Percentiles rank a stretch among this genome's conserved stretches.
phyloP scores from a whole-genome alignment of 2,329 filamentous ascomycete genomes.

The Cladophialophora carrionii region DNA sequence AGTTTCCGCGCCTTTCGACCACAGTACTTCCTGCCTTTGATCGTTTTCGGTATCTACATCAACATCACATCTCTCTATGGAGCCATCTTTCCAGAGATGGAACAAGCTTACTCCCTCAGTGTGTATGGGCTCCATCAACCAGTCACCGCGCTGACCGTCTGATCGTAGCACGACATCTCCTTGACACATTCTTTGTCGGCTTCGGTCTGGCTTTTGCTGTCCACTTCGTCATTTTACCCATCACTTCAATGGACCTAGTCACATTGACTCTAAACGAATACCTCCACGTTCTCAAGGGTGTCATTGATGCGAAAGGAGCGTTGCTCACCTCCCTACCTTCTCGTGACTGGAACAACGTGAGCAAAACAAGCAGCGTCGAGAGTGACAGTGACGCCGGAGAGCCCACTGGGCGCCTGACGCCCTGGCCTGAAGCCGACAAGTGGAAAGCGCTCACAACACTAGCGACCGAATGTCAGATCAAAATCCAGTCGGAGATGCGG shows the following conservation, averaged over 20 bases:
- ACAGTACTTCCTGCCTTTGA: slow-evolving; percentile 68
- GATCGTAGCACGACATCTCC: slow-evolving; percentile 55
- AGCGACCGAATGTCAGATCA: slow-evolving; percentile 64
- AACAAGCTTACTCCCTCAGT: slow-evolving; percentile 35
- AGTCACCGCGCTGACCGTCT: slow-evolving; percentile 2
- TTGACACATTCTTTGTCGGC: slow-evolving; percentile 66
- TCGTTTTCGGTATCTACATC: slow-evolving; percentile 69
- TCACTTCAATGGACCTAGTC: slow-evolving; percentile 67
- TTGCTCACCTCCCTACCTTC: slow-evolving; percentile 58
- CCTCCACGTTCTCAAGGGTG: slow-evolving; percentile 59
- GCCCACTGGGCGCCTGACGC: slow-evolving; percentile 9
- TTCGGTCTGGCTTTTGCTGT: slow-evolving; percentile 66
- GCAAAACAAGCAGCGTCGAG: slow-evolving; percentile 36
- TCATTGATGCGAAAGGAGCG: slow-evolving; percentile 63
- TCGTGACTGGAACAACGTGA: slow-evolving; percentile 47
- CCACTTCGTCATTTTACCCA: slow-evolving; percentile 67
- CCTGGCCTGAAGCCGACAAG: slow-evolving; percentile 40
- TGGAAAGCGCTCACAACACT: slow-evolving; percentile 49
- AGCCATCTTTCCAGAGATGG: slow-evolving; percentile 61
- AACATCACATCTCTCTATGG: slow-evolving; percentile 67
- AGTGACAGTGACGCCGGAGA: slow-evolving; percentile 21
- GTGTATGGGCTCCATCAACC: neutral
- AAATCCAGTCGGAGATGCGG: slow-evolving; percentile 66
- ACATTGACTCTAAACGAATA: slow-evolving; percentile 63
- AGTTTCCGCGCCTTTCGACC: slow-evolving; percentile 67